phyloP scores from a whole-genome alignment of 306 rosid genomes.

The Pyrus communis region DNA sequence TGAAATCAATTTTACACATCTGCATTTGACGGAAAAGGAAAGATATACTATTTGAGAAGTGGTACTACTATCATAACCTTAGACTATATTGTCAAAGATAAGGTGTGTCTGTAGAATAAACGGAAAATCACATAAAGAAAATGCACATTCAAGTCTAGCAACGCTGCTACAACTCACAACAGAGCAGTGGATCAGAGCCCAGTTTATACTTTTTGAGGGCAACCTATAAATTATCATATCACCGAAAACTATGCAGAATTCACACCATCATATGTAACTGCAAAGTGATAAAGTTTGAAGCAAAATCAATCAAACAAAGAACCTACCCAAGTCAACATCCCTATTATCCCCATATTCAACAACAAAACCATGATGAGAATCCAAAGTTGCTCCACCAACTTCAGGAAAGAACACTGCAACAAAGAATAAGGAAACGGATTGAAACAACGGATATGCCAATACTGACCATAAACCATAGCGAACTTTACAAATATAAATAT shows the following conservation, averaged over 20 bases:
- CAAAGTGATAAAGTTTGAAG: not conserved
- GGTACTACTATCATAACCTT: not conserved
- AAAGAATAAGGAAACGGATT: not conserved
- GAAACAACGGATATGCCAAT: not conserved
- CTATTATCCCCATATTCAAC: slow-evolving; percentile 84
- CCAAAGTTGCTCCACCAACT: slow-evolving; percentile 80
- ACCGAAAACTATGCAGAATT: not conserved
- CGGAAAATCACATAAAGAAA: not conserved
- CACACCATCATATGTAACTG: not conserved
- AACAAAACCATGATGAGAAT: slow-evolving; percentile 89
- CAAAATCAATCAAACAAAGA: not conserved
- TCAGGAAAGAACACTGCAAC: slow-evolving; percentile 70
- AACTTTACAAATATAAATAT: slow-evolving; percentile 7
- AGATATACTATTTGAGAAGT: not conserved
- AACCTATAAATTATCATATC: not conserved
- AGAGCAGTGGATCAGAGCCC: not conserved
- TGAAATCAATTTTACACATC: not conserved
- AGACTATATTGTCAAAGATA: not conserved
- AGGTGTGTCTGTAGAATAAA: not conserved
- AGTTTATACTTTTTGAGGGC: not conserved
- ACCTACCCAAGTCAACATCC: slow-evolving; percentile 80
- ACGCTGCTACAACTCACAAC: not conserved
- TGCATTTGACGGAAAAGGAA: slow-evolving; percentile 7
- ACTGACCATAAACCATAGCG: not conserved
- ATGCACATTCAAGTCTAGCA: not conserved